Percentiles rank a stretch among this genome's conserved stretches.
phyloP scores from a whole-genome alignment of 2,329 filamentous ascomycete species.

The Coniochaeta hoffmannii region DNA sequence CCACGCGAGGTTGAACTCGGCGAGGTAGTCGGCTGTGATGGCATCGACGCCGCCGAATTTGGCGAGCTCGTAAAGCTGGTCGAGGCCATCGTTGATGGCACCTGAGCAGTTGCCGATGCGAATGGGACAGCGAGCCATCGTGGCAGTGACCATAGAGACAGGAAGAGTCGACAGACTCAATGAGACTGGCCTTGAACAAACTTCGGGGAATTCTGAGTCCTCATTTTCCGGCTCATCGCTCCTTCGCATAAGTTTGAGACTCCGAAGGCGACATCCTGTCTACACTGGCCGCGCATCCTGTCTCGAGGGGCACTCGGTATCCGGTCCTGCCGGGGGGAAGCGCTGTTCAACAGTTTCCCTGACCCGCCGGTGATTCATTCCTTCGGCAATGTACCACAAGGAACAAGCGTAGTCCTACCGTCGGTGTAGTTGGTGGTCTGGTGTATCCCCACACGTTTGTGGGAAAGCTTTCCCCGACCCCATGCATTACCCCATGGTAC shows the following conservation, averaged over 20 bases:
- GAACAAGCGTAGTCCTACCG: too few species aligned
- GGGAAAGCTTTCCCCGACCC: neutral
- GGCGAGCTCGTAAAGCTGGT: constrained; percentile 26
- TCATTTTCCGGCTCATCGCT: neutral
- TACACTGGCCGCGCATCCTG: too few species aligned
- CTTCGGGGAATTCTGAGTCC: neutral
- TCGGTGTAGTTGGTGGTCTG: too few species aligned
- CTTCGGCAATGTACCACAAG: too few species aligned
- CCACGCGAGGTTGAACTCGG: constrained; percentile 23
- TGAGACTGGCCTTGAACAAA: neutral
- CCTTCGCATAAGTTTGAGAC: neutral
- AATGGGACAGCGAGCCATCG: constrained; percentile 18
- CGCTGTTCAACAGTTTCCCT: too few species aligned
- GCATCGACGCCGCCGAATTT: constrained; percentile 16
- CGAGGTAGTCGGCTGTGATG: constrained; percentile 18
- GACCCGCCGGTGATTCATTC: too few species aligned
- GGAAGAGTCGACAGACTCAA: neutral
- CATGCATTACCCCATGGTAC: neutral
- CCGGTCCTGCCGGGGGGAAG: too few species aligned
- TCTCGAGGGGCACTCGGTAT: too few species aligned
- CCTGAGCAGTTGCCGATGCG: constrained; percentile 29
- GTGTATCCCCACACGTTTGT: neutral
- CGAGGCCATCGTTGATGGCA: constrained; percentile 24
- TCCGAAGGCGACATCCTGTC: neutral
- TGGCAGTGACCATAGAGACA: neutral